Base-by-base conservation (phyloP, 768 basidiomycete genomes). In the Galerina marginata region DNA sequence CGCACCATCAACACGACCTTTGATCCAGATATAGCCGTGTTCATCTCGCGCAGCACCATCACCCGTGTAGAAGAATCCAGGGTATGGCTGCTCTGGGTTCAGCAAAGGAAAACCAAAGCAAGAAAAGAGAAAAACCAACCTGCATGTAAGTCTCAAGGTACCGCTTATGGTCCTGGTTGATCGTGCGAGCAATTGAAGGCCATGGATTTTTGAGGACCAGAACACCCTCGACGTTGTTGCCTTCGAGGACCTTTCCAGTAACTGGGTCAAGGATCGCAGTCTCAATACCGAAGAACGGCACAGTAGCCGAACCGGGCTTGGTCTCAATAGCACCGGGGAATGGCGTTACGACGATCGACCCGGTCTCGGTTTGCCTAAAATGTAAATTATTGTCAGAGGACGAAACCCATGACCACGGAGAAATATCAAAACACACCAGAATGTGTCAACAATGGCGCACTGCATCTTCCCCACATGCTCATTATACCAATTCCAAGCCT, bases 401-500 rank as follows among this genome's bases (percentile, higher is more conserved):
- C 29, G 1, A 33, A 33, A 40, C 47, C 43, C 56, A 52, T 54
- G 36, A 57, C 46, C 48, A 46, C 44, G 53, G 46, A 3, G 69
- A 64, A 43, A 54, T 3, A 26, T 14, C 58, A 54, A 5, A 29
- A 72, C 80, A 38, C 63, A 83, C 88, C 93, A 95, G 77, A 87
- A 95, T 3, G 93, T 96, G 76, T 97, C 95, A 43, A 96, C 95
- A 65, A 98, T 88, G 6, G 96, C 94, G 71, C 93, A 96, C 74
- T 98, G 84, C 65, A 76, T 81, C 69, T 85, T 84, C 9, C 96
- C 97, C 55, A 97, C 95, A 70, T 94, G 86, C 70, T 97, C 95
- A 74, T 96, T 95, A 77, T 96, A 97, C 96, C 96, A 99, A 68
- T 96, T 86, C 96, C 97, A 98, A 10, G 96, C 96, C 74, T 98